Conservation (phyloP, 2,329 filamentous ascomycete genomes). For the Aspergillus neotritici region DNA sequence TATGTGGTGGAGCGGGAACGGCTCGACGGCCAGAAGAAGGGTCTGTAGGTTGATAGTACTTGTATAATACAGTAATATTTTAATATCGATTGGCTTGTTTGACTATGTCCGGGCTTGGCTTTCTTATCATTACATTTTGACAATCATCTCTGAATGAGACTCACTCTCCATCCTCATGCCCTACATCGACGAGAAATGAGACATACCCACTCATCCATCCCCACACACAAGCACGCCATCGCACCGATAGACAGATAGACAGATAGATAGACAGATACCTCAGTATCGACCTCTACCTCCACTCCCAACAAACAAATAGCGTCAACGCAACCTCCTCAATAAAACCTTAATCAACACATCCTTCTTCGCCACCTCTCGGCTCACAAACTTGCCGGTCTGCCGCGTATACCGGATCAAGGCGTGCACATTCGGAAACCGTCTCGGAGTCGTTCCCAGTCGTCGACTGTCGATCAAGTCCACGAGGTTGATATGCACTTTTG, state of each 20-base stretch:
- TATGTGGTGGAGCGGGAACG: slow-evolving; percentile 34
- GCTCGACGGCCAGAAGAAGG: slow-evolving; percentile 36
- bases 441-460: slow-evolving; percentile 3
- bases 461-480: slow-evolving; percentile 26
- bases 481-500: slow-evolving; percentile 23
- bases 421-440: slow-evolving; percentile 9
- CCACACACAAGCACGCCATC: too few species aligned
- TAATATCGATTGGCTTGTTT: slow-evolving; percentile 2
- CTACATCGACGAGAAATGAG: too few species aligned
- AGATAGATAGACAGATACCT: too few species aligned
- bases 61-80: slow-evolving; percentile 1
- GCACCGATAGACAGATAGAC: too few species aligned
- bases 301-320: too few species aligned
- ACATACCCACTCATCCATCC: too few species aligned
- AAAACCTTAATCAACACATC: slow-evolving; percentile 17
- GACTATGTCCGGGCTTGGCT: too few species aligned
- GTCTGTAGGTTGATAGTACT: slow-evolving; percentile 23
- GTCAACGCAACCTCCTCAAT: slow-evolving; percentile 13
- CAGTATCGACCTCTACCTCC: too few species aligned
- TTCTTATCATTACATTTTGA: too few species aligned
- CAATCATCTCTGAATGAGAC: too few species aligned
- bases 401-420: slow-evolving; percentile 16
- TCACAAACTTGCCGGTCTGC: slow-evolving; percentile 9
- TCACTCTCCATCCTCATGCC: too few species aligned
- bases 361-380: slow-evolving; percentile 14